Evolutionary conservation across 495 filamentous ascomycete genomes (phyloP), one percentile per base, ranked within the genome.

Genomic region (Aspergillus bridgeri): DNA sequence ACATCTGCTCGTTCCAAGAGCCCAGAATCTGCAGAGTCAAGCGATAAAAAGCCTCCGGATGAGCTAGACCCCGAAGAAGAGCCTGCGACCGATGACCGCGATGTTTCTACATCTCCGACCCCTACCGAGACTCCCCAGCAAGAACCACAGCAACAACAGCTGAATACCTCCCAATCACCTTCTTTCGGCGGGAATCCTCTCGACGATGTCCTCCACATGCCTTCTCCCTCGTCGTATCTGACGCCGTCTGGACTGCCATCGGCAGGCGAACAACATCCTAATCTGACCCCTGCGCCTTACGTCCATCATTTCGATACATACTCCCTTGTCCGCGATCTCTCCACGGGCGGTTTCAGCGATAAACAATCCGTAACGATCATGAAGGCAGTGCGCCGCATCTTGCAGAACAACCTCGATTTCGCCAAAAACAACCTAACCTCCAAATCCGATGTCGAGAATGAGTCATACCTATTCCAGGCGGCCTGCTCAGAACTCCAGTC

Each of bases 221-320:
- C 79, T 3, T 74, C 79, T 1, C 79, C 78, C 11, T 70, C 74
- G 3, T 65, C 69, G 0, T 65, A 63, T 29, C 58, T 75, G 5
- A 61, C 69, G 0, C 67, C 71, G n/a, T 63, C 65, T 1, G 75
- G 69, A 48, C n/a, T 69, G 53, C 22, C 57, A 25, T 6, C 61
- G 49, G 65, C 79, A 59, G 68, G 81, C 44, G 64, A 43, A 15
- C 82, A 81, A 60, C 83, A 81, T 18, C 86, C 86, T 47, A 85
- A 89, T 61, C 63, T 96, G 27, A 76, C 84, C 6, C 83, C 90
- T 0, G 82, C 89, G 17, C 89, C 84, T 3, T 93, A 96, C 69
- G 84, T 96, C 13, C 94, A 98, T 75, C 91, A 97, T 75, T 98
- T 98, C 70, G 94, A 98, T 74, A 96, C 88, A 18, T 98, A 92